Evolutionary conservation across 257 asterid species (phyloP), one percentile per base, ranked within the genome.

Genomic region (Nicotiana otophora): DNA sequence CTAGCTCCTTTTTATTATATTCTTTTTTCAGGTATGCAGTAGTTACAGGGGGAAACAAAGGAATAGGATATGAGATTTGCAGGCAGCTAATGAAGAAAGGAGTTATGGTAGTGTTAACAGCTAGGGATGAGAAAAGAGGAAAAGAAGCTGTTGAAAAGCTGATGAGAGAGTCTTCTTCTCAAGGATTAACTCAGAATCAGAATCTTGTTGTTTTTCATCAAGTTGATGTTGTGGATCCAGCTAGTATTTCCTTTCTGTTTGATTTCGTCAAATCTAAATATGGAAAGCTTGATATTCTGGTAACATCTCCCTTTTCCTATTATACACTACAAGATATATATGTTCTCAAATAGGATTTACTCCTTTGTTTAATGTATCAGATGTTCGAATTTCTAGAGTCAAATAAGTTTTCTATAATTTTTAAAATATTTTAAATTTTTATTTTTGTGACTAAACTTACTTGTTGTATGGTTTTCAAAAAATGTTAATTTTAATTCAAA

Each of bases 31-130:
- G 89, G 65, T 55, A 3, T 62, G 89, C 88, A 82, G 82, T 86
- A 28, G 88, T 88, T 2, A 86, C 89, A 16, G 91, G 91, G 26
- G 89, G 78, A 81, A 88, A 86, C 82, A 86, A 88, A 86, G 89
- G 91, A 19, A 81, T 88, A 48, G 91, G 88, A 8, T 88, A 84
- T 82, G 88, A 81, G 51, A 82, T 84, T 31, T 86, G 89, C 61
- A 83, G 60, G 16, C 85, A 85, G 33, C 26, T 88, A 34, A 84
- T 82, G 16, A 48, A 60, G 66, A 54, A 84, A 8, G 88, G 89
- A 17, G 60, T 86, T 3, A 51, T 51, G 48, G 88, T 85, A 26
- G 69, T 87, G n/a, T 46, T 87, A 54, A 87, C 90, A 39, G 86
- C 90, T 1, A 83, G 90, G 23, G 82, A 85, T 85, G 86, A 57